Base-by-base conservation (phyloP, 345 rosid genomes). In the Pistacia vera region DNA sequence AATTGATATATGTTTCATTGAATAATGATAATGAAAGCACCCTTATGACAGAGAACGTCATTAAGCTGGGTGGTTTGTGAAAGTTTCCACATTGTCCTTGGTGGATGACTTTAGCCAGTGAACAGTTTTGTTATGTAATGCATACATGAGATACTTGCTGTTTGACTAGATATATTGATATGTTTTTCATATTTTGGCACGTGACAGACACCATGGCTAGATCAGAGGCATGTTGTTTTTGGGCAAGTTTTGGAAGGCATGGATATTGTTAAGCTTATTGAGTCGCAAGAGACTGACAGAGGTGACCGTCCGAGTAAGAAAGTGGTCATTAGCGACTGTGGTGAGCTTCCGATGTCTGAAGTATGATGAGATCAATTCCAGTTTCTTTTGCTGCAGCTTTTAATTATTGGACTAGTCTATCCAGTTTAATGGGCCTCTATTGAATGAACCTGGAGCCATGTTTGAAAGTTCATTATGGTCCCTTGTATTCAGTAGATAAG, bases 161-260 rank as follows among this genome's bases (percentile, higher is more conserved):
- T 62, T 70, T 35, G 11, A 18, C 33, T 16, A 55, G 33, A 28
- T 16, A 8, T 63, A 2, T 46, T 74, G 70, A 57, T 70, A 28
- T 33, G n/a, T 44, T 51, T 44, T 9, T 75, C 38, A 38, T 44
- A 12, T 71, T 54, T 66, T 63, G 49, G 66, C 17, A 73, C 78
- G 80, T 81, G 81, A 74, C 97, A 94, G 99, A 92, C 99, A 2
- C 91, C 97, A 8, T 97, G 99, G 98, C 88, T 94, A 74, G 94
- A 94, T 78, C 88, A 87, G 78, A 90, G 97, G 85, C 98, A 97
- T 79, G 99, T 97, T 28, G 99, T 97, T 69, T 97, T 97, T 8
- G 98, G 98, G 58, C 98, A 94, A 87, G 98, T 97, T 25, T 56
- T 94, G 75, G 98, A 97, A 82, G 99, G 99, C 75, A 89, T 97